phyloP scores from a whole-genome alignment of 139 green algal genomes.

The Zygnema circumcarinatum region DNA sequence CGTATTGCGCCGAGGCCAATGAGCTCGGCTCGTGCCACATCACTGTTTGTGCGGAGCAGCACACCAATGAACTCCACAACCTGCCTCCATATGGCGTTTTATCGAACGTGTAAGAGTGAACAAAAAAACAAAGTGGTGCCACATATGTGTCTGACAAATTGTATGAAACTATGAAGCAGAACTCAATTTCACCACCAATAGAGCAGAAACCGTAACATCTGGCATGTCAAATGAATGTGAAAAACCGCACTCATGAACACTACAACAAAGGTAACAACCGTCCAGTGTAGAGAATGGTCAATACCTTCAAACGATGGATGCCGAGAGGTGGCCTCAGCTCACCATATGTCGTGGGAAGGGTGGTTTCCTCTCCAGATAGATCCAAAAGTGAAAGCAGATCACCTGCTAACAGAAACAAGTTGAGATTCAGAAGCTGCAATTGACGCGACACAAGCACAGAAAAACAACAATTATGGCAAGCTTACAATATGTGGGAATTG shows the following conservation, averaged over 20 bases:
- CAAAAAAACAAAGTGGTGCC: slow-evolving; percentile 16
- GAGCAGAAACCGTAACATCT: background rate
- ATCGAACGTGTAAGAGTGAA: too few species aligned
- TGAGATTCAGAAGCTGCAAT: too few species aligned
- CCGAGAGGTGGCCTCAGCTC: slow-evolving; percentile 60
- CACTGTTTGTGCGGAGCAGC: slow-evolving; percentile 59
- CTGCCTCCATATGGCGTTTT: slow-evolving; percentile 46
- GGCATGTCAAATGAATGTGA: background rate
- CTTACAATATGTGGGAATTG: too few species aligned
- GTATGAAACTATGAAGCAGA: too few species aligned
- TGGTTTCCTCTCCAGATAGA: slow-evolving; percentile 35
- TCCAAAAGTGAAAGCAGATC: slow-evolving; percentile 55
- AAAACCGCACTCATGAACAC: too few species aligned
- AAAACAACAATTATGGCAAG: slow-evolving; percentile 10
- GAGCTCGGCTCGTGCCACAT: slow-evolving; percentile 44
- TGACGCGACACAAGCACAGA: background rate
- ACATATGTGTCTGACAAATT: too few species aligned
- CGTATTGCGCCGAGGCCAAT: slow-evolving; percentile 41
- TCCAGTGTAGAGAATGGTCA: too few species aligned
- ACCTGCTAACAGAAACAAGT: slow-evolving; percentile 40
- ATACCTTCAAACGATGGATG: slow-evolving; percentile 61
- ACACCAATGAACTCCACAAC: slow-evolving; percentile 65
- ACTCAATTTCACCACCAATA: too few species aligned
- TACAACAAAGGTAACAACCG: too few species aligned
- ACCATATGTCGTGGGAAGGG: slow-evolving; percentile 61